These are phyloP conservation scores for Lichtheimia corymbifera DNA, from an alignment of 371 early-diverging fungal genomes.

Conservation along the genomic window DNA sequence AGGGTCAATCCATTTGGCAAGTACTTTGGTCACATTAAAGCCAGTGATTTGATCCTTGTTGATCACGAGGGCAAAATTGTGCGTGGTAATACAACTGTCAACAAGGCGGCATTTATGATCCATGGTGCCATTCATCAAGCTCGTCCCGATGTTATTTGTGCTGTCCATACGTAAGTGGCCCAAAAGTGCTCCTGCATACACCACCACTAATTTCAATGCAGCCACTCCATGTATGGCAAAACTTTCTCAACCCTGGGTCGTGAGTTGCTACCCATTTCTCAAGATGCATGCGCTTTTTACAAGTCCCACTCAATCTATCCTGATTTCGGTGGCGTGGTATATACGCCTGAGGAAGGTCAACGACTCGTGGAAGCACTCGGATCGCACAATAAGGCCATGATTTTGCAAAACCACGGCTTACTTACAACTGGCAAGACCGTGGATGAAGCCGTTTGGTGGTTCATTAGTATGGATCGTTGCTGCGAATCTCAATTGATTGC, in stretches of 20 bases:
- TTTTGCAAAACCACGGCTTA: constrained; percentile 64
- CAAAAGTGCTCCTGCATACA: neutral
- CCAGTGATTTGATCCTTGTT: constrained; percentile 56
- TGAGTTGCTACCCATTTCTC: constrained; percentile 53
- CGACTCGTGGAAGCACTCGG: constrained; percentile 49
- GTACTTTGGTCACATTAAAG: constrained; percentile 57
- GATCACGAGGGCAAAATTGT: constrained; percentile 58
- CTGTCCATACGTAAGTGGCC: constrained; percentile 47
- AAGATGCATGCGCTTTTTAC: constrained; percentile 64
- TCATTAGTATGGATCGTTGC: constrained; percentile 57
- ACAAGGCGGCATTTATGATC: constrained; percentile 66
- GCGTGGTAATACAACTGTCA: constrained; percentile 47
- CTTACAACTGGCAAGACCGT: constrained; percentile 56
- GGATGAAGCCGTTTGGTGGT: constrained; percentile 62
- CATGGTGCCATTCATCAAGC: constrained; percentile 57
- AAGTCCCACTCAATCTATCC: constrained; percentile 48
- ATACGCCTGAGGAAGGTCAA: constrained; percentile 54
- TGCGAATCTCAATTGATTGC: constrained; percentile 62
- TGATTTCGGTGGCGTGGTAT: constrained; percentile 58
- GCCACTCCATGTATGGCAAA: constrained; percentile 63
- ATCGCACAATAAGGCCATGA: constrained; percentile 46
- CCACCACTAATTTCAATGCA: constrained; percentile 3
- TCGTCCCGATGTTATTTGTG: constrained; percentile 51
- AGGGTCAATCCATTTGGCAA: constrained; percentile 59
- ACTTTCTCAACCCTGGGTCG: constrained; percentile 55